These are phyloP conservation scores for Alternaria angustiovoidea DNA, from an alignment of 2,329 filamentous ascomycete species.

Conservation along the genomic window DNA sequence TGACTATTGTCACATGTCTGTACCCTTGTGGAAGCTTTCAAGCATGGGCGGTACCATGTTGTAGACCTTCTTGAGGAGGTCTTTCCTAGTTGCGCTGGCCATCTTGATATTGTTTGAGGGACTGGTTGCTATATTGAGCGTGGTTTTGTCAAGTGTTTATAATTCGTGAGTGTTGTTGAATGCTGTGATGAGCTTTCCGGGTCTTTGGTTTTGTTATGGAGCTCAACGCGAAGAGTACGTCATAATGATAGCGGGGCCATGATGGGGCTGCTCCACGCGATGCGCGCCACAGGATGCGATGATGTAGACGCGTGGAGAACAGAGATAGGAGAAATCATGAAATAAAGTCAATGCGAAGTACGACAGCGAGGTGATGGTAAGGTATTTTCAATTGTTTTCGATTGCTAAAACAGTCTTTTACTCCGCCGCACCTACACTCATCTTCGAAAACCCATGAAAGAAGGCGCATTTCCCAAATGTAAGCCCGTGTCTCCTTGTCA, in stretches of 20 bases:
- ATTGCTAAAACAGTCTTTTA: constrained; percentile 21
- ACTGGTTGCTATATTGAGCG: background rate
- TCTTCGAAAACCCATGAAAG: constrained; percentile 3
- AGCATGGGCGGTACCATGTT: constrained; percentile 95
- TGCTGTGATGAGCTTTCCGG: constrained; percentile 13
- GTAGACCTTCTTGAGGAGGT: constrained; percentile 80
- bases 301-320: background rate
- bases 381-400: constrained; percentile 5
- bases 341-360: background rate
- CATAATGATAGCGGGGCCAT: constrained; percentile 32
- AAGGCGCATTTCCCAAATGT: constrained; percentile 7
- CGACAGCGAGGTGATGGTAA: background rate
- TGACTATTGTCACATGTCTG: background rate
- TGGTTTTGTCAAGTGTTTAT: background rate
- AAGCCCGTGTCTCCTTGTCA: constrained; percentile 2
- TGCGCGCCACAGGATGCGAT: constrained; percentile 25
- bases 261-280: constrained; percentile 17
- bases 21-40: constrained; percentile 95
- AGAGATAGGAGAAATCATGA: background rate
- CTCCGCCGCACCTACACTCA: constrained; percentile 8
- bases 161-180: constrained; percentile 5
- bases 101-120: constrained; percentile 36
- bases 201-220: constrained; percentile 22
- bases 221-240: constrained; percentile 20
- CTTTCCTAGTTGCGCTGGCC: constrained; percentile 70